Conservation (phyloP, 768 basidiomycete species). For the Hygrocybe punicea region DNA sequence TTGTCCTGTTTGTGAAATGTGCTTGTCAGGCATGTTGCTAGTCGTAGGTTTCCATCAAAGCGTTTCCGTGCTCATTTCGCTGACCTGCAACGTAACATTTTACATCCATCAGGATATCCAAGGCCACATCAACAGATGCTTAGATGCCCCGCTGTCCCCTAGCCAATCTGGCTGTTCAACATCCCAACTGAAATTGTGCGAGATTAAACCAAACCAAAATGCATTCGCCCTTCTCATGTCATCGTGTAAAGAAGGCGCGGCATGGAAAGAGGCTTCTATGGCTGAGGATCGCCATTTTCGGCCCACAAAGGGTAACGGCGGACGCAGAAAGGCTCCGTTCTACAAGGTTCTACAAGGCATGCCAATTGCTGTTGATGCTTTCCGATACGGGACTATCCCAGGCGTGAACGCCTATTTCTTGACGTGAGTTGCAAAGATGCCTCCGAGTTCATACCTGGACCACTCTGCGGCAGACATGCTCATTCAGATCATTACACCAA, state of each 20-base stretch:
- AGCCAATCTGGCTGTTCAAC: constrained; percentile 17
- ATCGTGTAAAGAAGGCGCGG: constrained; percentile 73
- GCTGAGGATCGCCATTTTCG: constrained; percentile 49
- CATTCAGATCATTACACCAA: constrained; percentile 98
- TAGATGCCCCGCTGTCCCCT: constrained; percentile 35
- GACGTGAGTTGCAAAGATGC: constrained; percentile 50
- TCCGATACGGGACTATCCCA: constrained; percentile 89
- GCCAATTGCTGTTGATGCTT: constrained; percentile 98
- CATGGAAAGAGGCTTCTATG: constrained; percentile 77
- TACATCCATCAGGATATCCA: constrained; percentile 42
- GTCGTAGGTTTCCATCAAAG: not conserved
- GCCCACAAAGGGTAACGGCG: constrained; percentile 45
- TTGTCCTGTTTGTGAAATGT: constrained; percentile 32
- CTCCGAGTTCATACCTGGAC: not conserved
- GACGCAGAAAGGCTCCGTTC: constrained; percentile 80
- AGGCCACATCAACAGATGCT: constrained; percentile 56
- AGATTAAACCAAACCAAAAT: constrained; percentile 25
- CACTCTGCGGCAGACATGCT: constrained; percentile 62
- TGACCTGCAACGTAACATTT: not conserved
- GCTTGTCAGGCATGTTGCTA: constrained; percentile 12
- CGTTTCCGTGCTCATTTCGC: not conserved
- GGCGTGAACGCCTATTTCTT: constrained; percentile 87
- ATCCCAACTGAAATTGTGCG: constrained; percentile 5
- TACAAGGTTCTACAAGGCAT: constrained; percentile 95
- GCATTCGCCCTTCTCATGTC: constrained; percentile 87